Evolutionary conservation across 2,329 filamentous ascomycete genomes (phyloP).

Genomic region (Colletotrichum kahawae): DNA sequence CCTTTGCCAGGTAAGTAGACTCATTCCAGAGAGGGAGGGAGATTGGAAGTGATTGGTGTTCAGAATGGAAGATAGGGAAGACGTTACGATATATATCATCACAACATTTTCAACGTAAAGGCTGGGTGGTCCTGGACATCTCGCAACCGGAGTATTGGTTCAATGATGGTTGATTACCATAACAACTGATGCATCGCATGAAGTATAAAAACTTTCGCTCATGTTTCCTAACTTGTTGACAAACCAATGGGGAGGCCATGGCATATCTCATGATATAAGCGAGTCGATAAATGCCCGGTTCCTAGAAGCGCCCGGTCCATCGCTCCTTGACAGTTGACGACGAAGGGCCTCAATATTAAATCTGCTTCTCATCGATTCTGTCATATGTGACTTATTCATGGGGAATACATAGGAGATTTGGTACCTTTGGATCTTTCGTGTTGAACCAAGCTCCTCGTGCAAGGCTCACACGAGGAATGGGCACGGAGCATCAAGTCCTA

Average conservation of each 20-base stretch:
- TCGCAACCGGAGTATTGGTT: fast-evolving
- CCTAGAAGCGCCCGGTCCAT: background rate
- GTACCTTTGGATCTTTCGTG: background rate
- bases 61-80: no score
- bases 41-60: no score
- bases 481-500: fast-evolving
- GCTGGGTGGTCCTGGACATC: fast-evolving
- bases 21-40: no score
- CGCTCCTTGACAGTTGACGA: background rate
- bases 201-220: background rate
- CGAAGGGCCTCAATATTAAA: fast-evolving
- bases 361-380: background rate
- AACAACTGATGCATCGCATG: no score
- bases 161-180: no score
- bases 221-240: background rate
- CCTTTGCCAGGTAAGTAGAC: no score
- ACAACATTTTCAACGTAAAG: background rate
- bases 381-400: background rate
- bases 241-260: background rate
- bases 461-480: background rate
- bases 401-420: background rate
- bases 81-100: background rate
- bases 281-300: background rate
- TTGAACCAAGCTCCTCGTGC: fast-evolving
- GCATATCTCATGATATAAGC: background rate